phyloP scores from a whole-genome alignment of 2,329 filamentous ascomycete genomes.

The Aspergillus sp. region DNA sequence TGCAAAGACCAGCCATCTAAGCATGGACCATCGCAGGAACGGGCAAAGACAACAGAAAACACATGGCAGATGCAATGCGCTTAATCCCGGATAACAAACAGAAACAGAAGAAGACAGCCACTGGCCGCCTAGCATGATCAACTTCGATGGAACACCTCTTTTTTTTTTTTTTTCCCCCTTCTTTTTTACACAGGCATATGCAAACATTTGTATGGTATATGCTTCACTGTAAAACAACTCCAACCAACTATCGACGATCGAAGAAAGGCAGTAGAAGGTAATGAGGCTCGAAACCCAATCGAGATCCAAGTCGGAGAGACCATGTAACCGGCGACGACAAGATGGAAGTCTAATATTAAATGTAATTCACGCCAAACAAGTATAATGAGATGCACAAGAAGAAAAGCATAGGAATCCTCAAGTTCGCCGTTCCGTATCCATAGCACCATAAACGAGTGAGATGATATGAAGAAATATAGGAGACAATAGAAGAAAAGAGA shows the following conservation, averaged over 20 bases:
- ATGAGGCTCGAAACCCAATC: too few relatives aligned
- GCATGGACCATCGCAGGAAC: neutral
- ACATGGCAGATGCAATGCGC: neutral
- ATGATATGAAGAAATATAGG: conserved; percentile 18
- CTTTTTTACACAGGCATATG: neutral
- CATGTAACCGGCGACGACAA: conserved; percentile 15
- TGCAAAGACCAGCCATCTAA: neutral
- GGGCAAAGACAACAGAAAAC: neutral
- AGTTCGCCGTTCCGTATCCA: conserved; percentile 32
- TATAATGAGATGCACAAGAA: conserved; percentile 6
- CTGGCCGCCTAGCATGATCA: neutral
- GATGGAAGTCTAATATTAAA: conserved; percentile 21
- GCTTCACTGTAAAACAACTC: neutral
- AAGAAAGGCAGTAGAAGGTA: too few relatives aligned
- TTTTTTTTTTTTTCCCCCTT: neutral
- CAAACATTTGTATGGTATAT: neutral
- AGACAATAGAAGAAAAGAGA: conserved; percentile 12
- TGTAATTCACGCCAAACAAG: conserved; percentile 15
- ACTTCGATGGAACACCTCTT: neutral
- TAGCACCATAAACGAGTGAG: conserved; percentile 32
- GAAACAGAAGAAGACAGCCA: neutral
- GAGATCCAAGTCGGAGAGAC: conserved; percentile 5
- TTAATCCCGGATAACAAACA: neutral
- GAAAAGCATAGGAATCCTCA: conserved; percentile 16
- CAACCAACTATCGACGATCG: too few relatives aligned